Evolutionary conservation across 1,284 basidiomycete genomes (phyloP), one percentile per base, ranked within the genome.

Genomic region (Rhodotorula mucilaginosa): DNA sequence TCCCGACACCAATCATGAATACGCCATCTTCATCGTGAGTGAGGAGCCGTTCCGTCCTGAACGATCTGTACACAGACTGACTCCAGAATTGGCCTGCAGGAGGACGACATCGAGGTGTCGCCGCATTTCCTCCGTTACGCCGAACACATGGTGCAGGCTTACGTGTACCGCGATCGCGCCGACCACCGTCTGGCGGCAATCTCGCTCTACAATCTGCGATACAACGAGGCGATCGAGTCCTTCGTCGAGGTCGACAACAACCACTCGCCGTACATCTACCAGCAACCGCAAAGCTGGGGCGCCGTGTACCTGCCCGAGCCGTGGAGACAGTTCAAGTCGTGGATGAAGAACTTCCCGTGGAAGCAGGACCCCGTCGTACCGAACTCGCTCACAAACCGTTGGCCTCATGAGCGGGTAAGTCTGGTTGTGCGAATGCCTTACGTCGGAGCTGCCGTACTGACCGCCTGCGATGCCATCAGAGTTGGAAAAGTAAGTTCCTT

Each of bases 61-160:
- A 8, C 13, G 16, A 39, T 19, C 21, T 21, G 23, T 21, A 46
- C 16, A 34, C 6, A 8, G 57, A 19, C 13, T 15, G 39, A 26
- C 26, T 26, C 26, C 26, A 46, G 34, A 59, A 12, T 10, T 29
- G 23, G 5, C 54, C 6, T 18, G 5, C 46, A 65, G 64, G 64
- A 65, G 64, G 64, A 65, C 64, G 64, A 65, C 54, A 65, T 65
- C 46, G 67, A 68, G 46, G 67, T 68, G 15, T 68, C 67, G 48
- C 67, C 67, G 44, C 52, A 68, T 54, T 68, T 68, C 57, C 61
- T 68, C 3, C 61, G 44, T 16, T 68, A 68, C 57, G 67, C 67
- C 21, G 44, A 68, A 19, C 56, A 61, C n/a, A 68, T 68, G 67
- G 54, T 68, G 39, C 26, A 31, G 2, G 61, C 61, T 3, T 68